A percentile compares a stretch with the other conserved stretches of the same genome.
Conservation (phyloP, 768 basidiomycete species). For the Leccinum boreale region DNA sequence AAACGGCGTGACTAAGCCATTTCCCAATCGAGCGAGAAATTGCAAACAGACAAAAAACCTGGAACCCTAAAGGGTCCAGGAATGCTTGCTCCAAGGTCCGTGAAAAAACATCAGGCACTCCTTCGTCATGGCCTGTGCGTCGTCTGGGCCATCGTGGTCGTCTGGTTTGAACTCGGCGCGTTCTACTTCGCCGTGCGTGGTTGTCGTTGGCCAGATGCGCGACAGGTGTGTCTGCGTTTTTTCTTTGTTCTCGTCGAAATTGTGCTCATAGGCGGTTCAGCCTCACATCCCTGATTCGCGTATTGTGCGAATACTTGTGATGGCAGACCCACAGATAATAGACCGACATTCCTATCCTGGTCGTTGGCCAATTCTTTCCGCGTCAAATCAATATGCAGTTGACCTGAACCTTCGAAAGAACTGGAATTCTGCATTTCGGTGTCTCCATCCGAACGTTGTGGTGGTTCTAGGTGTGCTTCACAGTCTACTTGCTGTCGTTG, state of each 20-base stretch:
- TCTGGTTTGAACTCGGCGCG: constrained; percentile 68
- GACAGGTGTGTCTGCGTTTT: constrained; percentile 25
- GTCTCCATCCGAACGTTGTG: constrained; percentile 63
- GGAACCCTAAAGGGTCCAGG: too few species aligned
- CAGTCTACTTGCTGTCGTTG: neutral
- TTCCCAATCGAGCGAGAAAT: too few species aligned
- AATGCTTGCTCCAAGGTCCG: constrained; percentile 5
- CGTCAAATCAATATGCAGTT: constrained; percentile 60
- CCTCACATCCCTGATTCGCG: constrained; percentile 19
- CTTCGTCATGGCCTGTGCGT: constrained; percentile 42
- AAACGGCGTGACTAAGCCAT: too few species aligned
- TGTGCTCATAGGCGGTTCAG: constrained; percentile 4
- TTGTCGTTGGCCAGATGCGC: constrained; percentile 63
- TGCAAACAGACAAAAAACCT: too few species aligned
- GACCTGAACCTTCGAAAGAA: constrained; percentile 84
- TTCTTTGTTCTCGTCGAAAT: neutral
- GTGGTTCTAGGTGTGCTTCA: constrained; percentile 62
- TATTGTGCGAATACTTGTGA: constrained; percentile 49
- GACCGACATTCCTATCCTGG: constrained; percentile 72
- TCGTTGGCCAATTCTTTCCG: constrained; percentile 51
- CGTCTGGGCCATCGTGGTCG: constrained; percentile 58
- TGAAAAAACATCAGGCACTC: neutral
- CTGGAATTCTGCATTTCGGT: constrained; percentile 63
- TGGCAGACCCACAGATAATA: constrained; percentile 87
- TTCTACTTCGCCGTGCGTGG: constrained; percentile 46